Percentiles rank a stretch among this genome's conserved stretches.
Evolutionary conservation across 2,329 filamentous ascomycete species (phyloP).

Genomic region (Lachnellula arida): DNA sequence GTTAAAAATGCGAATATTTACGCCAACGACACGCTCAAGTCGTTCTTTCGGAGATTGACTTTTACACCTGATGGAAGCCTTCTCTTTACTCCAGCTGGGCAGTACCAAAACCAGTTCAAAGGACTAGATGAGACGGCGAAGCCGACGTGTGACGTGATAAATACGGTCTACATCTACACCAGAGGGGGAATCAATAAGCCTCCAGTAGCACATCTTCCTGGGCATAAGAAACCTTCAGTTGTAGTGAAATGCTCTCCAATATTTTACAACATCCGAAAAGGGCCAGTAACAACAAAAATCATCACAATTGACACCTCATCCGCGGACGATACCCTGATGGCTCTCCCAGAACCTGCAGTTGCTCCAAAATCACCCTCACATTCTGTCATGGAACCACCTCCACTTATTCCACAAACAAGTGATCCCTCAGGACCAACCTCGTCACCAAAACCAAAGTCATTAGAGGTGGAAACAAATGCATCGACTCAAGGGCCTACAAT

Average conservation of each 20-base stretch:
- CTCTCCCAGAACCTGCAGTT: slow-evolving; percentile 76
- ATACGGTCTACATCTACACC: slow-evolving; percentile 98
- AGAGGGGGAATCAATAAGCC: slow-evolving; percentile 94
- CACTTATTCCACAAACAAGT: slow-evolving; percentile 45
- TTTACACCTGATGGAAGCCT: slow-evolving; percentile 95
- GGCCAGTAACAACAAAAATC: slow-evolving; percentile 67
- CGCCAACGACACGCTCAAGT: slow-evolving; percentile 93
- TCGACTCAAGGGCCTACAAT: slow-evolving; percentile 57
- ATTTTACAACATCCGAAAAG: slow-evolving; percentile 74
- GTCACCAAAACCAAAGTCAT: slow-evolving; percentile 37
- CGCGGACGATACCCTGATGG: slow-evolving; percentile 74
- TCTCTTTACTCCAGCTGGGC: slow-evolving; percentile 88
- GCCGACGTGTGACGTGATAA: slow-evolving; percentile 78
- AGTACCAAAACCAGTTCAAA: slow-evolving; percentile 78
- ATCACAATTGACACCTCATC: slow-evolving; percentile 95
- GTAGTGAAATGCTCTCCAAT: slow-evolving; percentile 92
- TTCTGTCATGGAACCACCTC: slow-evolving; percentile 79
- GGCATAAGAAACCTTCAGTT: slow-evolving; percentile 96
- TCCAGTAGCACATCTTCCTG: slow-evolving; percentile 88
- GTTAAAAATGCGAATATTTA: slow-evolving; percentile 87
- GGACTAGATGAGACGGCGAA: slow-evolving; percentile 62
- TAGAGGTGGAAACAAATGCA: slow-evolving; percentile 42
- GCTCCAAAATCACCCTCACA: slow-evolving; percentile 46
- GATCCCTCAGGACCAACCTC: slow-evolving; percentile 50
- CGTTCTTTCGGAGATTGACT: slow-evolving; percentile 89